phyloP scores from a whole-genome alignment of 1,284 basidiomycete species.

The Papiliotrema flavescens region DNA sequence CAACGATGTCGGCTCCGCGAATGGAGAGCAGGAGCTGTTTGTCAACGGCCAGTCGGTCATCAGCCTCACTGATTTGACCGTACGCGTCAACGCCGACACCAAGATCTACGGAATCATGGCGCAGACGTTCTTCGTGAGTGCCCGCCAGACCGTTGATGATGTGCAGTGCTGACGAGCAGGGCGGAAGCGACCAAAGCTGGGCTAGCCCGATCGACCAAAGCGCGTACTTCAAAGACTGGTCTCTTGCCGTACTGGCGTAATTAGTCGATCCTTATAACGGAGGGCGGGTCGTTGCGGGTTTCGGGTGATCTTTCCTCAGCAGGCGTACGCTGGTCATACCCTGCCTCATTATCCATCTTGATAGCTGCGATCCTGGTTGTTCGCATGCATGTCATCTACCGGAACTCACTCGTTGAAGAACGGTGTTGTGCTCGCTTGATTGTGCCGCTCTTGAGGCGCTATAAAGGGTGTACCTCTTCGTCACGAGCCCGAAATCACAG shows the following conservation, averaged over 20 bases:
- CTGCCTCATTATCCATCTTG: not conserved
- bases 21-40: constrained; percentile 56
- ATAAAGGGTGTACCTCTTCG: no score
- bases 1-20: constrained; percentile 56
- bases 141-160: not conserved
- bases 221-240: constrained; percentile 63
- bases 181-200: constrained; percentile 48
- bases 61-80: constrained; percentile 54
- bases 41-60: constrained; percentile 60
- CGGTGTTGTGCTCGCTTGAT: no score
- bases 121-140: constrained; percentile 69
- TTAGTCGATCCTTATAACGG: no score
- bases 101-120: constrained; percentile 61
- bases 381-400: not conserved
- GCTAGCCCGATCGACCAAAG: constrained; percentile 59
- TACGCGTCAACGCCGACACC: constrained; percentile 52
- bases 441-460: no score
- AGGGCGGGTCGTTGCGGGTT: no score
- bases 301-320: no score
- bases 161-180: not conserved
- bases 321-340: not conserved
- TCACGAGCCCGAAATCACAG: no score
- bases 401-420: no score
- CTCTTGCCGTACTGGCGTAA: constrained; percentile 57
- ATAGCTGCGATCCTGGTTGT: not conserved